Evolutionary conservation across 2,329 filamentous ascomycete species (phyloP).

Genomic region (Cladobotryum protrusum): DNA sequence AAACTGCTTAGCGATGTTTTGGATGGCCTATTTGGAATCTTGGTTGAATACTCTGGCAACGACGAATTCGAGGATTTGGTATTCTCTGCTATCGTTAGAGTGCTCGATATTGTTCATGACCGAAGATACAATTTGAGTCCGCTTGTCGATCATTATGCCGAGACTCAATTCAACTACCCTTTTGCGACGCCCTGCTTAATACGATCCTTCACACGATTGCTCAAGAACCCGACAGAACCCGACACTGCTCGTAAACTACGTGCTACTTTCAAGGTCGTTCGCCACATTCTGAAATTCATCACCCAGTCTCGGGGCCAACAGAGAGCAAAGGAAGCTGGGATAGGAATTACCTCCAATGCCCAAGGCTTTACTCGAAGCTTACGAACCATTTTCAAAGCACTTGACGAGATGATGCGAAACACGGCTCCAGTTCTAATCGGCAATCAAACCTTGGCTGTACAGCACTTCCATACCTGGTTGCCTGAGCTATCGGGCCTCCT

Average conservation of each 20-base stretch:
- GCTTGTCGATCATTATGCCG: conserved; percentile 85
- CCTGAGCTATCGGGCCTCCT: conserved; percentile 77
- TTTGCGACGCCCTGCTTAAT: conserved; percentile 86
- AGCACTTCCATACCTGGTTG: conserved; percentile 97
- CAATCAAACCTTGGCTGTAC: conserved; percentile 89
- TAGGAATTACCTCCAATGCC: conserved; percentile 72
- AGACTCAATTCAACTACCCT: conserved; percentile 84
- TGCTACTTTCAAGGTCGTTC: conserved; percentile 89
- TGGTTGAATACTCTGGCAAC: conserved; percentile 85
- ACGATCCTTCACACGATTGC: conserved; percentile 74
- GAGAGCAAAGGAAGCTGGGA: conserved; percentile 78
- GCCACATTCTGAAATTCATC: conserved; percentile 90
- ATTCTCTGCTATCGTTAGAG: conserved; percentile 82
- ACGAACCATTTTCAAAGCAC: conserved; percentile 78
- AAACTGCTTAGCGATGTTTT: conserved; percentile 88
- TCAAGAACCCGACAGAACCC: conserved; percentile 76
- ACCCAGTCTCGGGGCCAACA: conserved; percentile 83
- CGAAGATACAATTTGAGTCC: conserved; percentile 87
- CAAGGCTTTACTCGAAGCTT: conserved; percentile 75
- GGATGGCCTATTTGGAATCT: conserved; percentile 81
- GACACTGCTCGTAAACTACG: conserved; percentile 79
- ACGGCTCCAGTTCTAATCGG: conserved; percentile 79
- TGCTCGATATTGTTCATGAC: conserved; percentile 90
- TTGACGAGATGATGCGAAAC: conserved; percentile 87
- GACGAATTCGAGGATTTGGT: conserved; percentile 90